Evolutionary conservation across 495 filamentous ascomycete species (phyloP).

Genomic region (Lepidopterella palustris): DNA sequence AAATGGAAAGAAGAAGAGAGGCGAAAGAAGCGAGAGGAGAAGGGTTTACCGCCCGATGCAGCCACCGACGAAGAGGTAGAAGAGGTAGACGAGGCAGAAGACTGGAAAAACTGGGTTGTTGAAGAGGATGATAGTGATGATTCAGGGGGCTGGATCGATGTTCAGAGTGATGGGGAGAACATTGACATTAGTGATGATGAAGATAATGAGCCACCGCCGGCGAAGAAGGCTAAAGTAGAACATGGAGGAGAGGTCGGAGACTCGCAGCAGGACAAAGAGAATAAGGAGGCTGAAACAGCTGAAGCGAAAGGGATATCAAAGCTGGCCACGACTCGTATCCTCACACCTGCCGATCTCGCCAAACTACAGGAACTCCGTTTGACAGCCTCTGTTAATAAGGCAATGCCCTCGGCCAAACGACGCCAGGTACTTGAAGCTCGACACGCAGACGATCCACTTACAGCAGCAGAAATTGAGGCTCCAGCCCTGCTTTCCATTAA

Average conservation of each 20-base stretch:
- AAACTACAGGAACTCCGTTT: conserved; percentile 84
- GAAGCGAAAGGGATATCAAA: conserved; percentile 45
- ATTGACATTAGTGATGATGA: conserved; percentile 65
- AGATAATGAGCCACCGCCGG: conserved; percentile 45
- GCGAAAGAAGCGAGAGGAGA: conserved; percentile 60
- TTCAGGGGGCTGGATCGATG: conserved; percentile 87
- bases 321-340: conserved; percentile 77
- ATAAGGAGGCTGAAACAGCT: conserved; percentile 5
- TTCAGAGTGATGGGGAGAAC: conserved; percentile 69
- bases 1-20: conserved; percentile 90
- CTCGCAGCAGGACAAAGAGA: conserved; percentile 27
- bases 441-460: conserved; percentile 76
- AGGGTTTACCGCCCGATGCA: conserved; percentile 52
- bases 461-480: conserved; percentile 77
- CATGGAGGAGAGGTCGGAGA: conserved; percentile 23
- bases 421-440: conserved; percentile 42
- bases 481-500: conserved; percentile 60
- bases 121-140: conserved; percentile 70
- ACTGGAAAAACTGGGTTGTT: conserved; percentile 79
- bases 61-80: conserved; percentile 50
- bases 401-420: conserved; percentile 43
- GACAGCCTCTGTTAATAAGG: conserved; percentile 61
- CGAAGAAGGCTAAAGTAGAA: conserved; percentile 52
- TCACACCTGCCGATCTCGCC: conserved; percentile 85
- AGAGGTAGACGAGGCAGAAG: conserved; percentile 53